Base-by-base conservation (phyloP, 441 rosid genomes). In the Croton laevigatus region DNA sequence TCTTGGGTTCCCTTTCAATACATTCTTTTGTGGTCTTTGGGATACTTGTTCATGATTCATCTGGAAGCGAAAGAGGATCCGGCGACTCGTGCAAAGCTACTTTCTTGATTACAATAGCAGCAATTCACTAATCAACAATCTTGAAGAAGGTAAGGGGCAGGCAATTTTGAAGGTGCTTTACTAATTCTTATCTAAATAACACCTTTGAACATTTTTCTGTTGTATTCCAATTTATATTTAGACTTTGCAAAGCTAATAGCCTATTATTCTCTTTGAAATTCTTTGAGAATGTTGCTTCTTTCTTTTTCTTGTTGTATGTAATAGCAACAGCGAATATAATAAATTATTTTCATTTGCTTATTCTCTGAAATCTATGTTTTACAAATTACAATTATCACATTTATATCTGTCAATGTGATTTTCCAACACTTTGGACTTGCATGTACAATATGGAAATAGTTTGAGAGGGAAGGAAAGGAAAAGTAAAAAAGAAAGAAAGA, bases 1-100 rank as follows among this genome's bases (percentile, higher is more conserved):
- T 76, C 90, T 52, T 94, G 94, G 97, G 85, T 90, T 53, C 97
- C 97, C 38, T 87, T 87, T 62, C 97, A 82, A 40, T 94, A 88
- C 83, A 89, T 94, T 68, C 72, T 89, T 59, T 66, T 94, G 34
- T 94, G 97, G 97, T 73, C 79, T 65, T 80, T 91, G 40, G 94
- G 98, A 53, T 91, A 90, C 74, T 65, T 77, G 44, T 88, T 91
- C 80, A 88, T 90, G 85, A 86, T 90, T 37, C 62, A 59, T 32
- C 7, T 94, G 4, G 98, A 94, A 75, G 87, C 91, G 0, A 82
- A 81, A 13, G 96, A 94, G 78, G 89, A 88, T 79, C 76, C 79
- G 17, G 81, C 75, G 71, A 79, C 89, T 63, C 93, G 97, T 0
- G 96, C 94, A 42, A 90, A 83, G 77, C 72, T 82, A 22, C 58